These are phyloP conservation scores for Aspergillus sp. DNA, from an alignment of 2,329 filamentous ascomycete species.

Conservation along the genomic window DNA sequence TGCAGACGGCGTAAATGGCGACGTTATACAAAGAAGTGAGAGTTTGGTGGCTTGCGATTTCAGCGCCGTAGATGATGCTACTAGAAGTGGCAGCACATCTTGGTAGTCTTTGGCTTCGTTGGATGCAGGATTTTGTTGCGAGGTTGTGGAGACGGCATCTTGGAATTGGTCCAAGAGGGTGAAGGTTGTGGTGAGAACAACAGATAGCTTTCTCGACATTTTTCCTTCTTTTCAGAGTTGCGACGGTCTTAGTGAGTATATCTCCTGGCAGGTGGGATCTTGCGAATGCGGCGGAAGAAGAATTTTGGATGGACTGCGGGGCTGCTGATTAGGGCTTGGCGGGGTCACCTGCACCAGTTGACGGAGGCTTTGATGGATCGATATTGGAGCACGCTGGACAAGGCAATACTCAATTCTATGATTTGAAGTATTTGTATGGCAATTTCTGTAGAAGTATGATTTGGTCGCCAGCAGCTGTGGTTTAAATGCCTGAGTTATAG, in stretches of 20 bases:
- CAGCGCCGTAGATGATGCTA: constrained; percentile 63
- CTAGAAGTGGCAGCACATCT: constrained; percentile 56
- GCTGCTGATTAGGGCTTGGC: constrained; percentile 25
- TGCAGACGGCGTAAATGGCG: constrained; percentile 75
- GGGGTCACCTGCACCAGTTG: constrained; percentile 16
- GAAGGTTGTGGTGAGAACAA: constrained; percentile 26
- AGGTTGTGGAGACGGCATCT: constrained; percentile 23
- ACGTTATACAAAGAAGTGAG: constrained; percentile 75
- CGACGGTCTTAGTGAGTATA: not conserved
- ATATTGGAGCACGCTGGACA: too few species aligned
- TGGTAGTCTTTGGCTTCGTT: constrained; percentile 11
- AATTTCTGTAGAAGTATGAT: too few species aligned
- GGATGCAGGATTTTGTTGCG: constrained; percentile 3
- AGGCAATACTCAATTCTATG: too few species aligned
- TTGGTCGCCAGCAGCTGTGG: too few species aligned
- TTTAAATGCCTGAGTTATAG: too few species aligned
- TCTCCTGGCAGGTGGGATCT: too few species aligned
- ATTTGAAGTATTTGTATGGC: too few species aligned
- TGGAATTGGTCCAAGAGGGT: constrained; percentile 35
- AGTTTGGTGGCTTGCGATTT: constrained; percentile 80
- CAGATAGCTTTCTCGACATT: constrained; percentile 26
- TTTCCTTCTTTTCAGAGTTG: constrained; percentile 1
- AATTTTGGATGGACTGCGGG: constrained; percentile 23
- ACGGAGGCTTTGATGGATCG: not conserved
- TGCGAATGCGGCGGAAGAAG: constrained; percentile 9